phyloP scores from a whole-genome alignment of 768 basidiomycete species.

The Mycena chlorophos region DNA sequence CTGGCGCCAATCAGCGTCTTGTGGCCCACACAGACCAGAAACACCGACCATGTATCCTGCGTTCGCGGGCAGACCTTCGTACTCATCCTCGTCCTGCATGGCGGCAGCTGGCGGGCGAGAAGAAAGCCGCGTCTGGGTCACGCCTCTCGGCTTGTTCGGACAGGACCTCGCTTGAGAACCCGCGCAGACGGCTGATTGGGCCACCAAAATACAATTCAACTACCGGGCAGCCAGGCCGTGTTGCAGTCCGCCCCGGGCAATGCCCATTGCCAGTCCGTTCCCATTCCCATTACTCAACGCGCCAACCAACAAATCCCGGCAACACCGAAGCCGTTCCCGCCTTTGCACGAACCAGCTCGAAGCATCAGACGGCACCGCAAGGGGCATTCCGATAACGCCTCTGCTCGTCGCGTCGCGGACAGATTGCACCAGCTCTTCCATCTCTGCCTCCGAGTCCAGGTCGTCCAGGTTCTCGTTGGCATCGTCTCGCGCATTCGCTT shows the following conservation, averaged over 20 bases:
- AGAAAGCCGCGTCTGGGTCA: constrained; percentile 4
- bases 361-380: constrained; percentile 73
- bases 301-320: constrained; percentile 57
- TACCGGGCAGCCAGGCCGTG: constrained; percentile 30
- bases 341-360: constrained; percentile 82
- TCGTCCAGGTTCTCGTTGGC: constrained; percentile 72
- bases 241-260: constrained; percentile 27
- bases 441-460: constrained; percentile 81
- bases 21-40: neutral
- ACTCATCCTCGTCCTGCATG: constrained; percentile 22
- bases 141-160: too few relatives aligned
- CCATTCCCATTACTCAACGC: constrained; percentile 48
- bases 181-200: too few relatives aligned
- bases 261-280: constrained; percentile 31
- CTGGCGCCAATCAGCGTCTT: constrained; percentile 38
- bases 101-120: neutral
- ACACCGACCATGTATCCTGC: constrained; percentile 16
- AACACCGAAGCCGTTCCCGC: constrained; percentile 62
- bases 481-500: constrained; percentile 57
- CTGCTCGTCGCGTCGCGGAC: constrained; percentile 56
- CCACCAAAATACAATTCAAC: neutral
- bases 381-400: constrained; percentile 61
- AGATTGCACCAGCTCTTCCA: constrained; percentile 69
- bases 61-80: constrained; percentile 22
- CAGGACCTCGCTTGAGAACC: too few relatives aligned